These are phyloP conservation scores for Sisymbrium altissimum DNA, from an alignment of 345 rosid species.

Conservation along the genomic window DNA sequence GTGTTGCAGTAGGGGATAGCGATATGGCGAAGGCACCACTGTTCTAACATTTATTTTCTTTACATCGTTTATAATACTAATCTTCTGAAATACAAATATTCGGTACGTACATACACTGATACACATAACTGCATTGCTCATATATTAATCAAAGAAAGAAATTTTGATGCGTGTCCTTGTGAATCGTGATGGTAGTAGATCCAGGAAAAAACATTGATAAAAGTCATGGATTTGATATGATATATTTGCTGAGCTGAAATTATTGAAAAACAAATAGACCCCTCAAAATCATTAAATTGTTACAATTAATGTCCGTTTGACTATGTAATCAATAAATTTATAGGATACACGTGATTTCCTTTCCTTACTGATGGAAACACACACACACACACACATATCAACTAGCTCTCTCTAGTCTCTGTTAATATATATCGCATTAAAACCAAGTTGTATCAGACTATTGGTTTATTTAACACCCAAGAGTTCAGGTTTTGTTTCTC, in stretches of 20 bases:
- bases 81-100: neutral
- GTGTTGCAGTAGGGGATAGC: constrained; percentile 14
- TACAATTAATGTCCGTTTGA: constrained; percentile 1
- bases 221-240: constrained; percentile 8
- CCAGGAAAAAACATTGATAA: constrained; percentile 7
- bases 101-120: neutral
- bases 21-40: constrained; percentile 17
- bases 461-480: neutral
- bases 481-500: neutral
- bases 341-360: constrained; percentile 24
- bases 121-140: neutral
- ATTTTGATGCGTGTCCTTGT: neutral
- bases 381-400: constrained; percentile 6
- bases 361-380: neutral
- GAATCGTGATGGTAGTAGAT: neutral
- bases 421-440: neutral
- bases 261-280: neutral
- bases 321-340: neutral
- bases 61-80: neutral
- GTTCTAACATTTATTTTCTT: neutral
- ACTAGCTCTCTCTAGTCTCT: neutral
- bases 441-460: constrained; percentile 9
- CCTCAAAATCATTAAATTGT: constrained; percentile 3
- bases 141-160: neutral
- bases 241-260: neutral